Conservation (phyloP, 352 stramenopile species). For the Globisporangium iwayamae region DNA sequence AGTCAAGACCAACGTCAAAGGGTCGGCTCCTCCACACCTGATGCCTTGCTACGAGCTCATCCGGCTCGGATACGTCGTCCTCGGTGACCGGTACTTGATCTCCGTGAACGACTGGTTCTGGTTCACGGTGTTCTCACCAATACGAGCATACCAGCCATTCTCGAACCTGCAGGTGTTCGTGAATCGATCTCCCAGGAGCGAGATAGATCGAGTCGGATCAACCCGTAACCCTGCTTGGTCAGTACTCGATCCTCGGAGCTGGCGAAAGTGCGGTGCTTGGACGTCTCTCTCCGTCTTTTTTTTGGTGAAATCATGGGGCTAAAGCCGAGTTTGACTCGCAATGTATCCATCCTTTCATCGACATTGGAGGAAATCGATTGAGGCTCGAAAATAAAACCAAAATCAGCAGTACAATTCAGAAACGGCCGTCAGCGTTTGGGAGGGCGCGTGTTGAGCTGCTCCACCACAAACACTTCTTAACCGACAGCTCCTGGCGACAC, state of each 20-base stretch:
- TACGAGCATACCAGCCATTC: no score
- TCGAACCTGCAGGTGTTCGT: no score
- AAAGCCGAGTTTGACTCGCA: not conserved
- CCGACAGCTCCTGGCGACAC: not conserved
- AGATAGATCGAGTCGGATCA: not conserved
- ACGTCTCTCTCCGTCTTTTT: slow-evolving; percentile 2
- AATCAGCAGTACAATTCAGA: not conserved
- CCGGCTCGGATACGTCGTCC: no score
- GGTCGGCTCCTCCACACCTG: no score
- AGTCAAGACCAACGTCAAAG: no score
- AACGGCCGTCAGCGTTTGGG: not conserved
- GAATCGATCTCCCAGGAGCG: not conserved
- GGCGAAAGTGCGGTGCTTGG: not conserved
- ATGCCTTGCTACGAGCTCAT: no score
- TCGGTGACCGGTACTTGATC: no score
- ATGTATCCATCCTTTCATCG: not conserved
- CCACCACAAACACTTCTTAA: not conserved
- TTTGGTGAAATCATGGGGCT: not conserved
- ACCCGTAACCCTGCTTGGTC: not conserved
- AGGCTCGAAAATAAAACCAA: not conserved
- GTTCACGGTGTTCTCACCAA: no score
- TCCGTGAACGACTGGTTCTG: no score
- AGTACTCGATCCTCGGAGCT: not conserved
- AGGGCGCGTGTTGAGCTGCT: not conserved
- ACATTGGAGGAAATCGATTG: not conserved